A percentile compares a stretch with the other conserved stretches of the same genome.
Evolutionary conservation across 768 basidiomycete genomes (phyloP).

Genomic region (Paxillus involutus): DNA sequence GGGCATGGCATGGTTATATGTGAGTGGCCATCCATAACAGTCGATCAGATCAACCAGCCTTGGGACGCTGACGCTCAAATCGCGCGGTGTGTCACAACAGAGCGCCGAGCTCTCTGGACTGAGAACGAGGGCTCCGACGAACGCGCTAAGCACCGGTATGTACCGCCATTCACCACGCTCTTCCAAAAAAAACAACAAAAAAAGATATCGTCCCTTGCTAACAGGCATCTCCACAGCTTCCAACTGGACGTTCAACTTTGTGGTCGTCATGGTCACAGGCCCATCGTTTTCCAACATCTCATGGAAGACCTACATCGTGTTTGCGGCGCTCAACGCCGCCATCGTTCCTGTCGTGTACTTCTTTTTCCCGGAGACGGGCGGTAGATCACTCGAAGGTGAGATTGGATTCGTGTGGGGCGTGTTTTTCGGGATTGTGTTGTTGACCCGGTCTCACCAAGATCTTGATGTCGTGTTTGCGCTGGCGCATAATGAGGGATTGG

Average conservation of each 20-base stretch:
- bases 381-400: slow-evolving; percentile 9
- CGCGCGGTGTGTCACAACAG: slow-evolving; percentile 5
- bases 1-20: slow-evolving; percentile 36
- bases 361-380: slow-evolving; percentile 10
- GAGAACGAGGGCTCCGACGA: slow-evolving; percentile 28
- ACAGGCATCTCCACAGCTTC: slow-evolving; percentile 1
- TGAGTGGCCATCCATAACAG: background rate
- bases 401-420: no score
- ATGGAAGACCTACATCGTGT: slow-evolving; percentile 8
- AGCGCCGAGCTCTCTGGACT: slow-evolving; percentile 31
- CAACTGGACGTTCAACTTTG: slow-evolving; percentile 13
- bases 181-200: background rate
- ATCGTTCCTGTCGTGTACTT: slow-evolving; percentile 8
- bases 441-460: slow-evolving; percentile 18
- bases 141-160: slow-evolving; percentile 27
- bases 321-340: slow-evolving; percentile 3
- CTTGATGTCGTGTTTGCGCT: slow-evolving; percentile 50
- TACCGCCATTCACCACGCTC: background rate
- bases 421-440: no score
- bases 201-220: background rate
- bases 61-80: background rate
- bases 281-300: slow-evolving; percentile 10
- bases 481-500: slow-evolving; percentile 43
- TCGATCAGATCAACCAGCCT: background rate
- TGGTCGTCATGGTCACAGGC: slow-evolving; percentile 10